Conservation (phyloP, 768 basidiomycete species). For the Lepiota venenata region DNA sequence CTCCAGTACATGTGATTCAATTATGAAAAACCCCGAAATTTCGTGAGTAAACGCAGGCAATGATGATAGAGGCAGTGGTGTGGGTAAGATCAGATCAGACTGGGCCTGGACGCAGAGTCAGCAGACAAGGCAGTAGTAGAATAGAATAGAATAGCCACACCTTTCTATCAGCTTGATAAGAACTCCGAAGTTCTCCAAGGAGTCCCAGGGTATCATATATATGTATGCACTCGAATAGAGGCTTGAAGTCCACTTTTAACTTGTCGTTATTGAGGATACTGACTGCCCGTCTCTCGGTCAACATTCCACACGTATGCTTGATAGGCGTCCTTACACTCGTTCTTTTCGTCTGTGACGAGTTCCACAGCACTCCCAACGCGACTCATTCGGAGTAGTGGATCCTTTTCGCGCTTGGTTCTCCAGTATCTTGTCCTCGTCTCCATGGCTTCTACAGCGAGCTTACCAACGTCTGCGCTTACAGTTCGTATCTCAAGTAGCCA, state of each 20-base stretch:
- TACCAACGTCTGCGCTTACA: slow-evolving; percentile 80
- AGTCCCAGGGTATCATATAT: slow-evolving; percentile 91
- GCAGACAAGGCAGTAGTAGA: not conserved
- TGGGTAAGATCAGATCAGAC: slow-evolving; percentile 91
- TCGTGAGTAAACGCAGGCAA: slow-evolving; percentile 84
- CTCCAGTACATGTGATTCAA: slow-evolving; percentile 89
- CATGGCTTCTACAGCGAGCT: slow-evolving; percentile 88
- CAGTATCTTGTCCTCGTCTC: slow-evolving; percentile 78
- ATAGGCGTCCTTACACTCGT: slow-evolving; percentile 70
- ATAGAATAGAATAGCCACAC: slow-evolving; percentile 30
- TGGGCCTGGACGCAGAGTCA: slow-evolving; percentile 63
- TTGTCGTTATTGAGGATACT: slow-evolving; percentile 91
- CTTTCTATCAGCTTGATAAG: slow-evolving; percentile 97
- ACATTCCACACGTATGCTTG: not conserved
- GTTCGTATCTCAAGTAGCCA: slow-evolving; percentile 97
- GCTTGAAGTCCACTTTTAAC: slow-evolving; percentile 88
- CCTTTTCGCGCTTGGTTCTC: slow-evolving; percentile 81
- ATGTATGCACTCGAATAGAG: slow-evolving; percentile 94
- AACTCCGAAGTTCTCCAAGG: slow-evolving; percentile 85
- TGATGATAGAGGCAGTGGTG: slow-evolving; percentile 59
- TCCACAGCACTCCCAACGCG: slow-evolving; percentile 92
- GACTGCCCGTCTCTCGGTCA: slow-evolving; percentile 43
- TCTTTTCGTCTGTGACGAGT: slow-evolving; percentile 88
- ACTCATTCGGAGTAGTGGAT: slow-evolving; percentile 70
- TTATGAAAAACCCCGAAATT: slow-evolving; percentile 96